phyloP scores from a whole-genome alignment of 495 filamentous ascomycete species.

The Cercophora newfieldiana region DNA sequence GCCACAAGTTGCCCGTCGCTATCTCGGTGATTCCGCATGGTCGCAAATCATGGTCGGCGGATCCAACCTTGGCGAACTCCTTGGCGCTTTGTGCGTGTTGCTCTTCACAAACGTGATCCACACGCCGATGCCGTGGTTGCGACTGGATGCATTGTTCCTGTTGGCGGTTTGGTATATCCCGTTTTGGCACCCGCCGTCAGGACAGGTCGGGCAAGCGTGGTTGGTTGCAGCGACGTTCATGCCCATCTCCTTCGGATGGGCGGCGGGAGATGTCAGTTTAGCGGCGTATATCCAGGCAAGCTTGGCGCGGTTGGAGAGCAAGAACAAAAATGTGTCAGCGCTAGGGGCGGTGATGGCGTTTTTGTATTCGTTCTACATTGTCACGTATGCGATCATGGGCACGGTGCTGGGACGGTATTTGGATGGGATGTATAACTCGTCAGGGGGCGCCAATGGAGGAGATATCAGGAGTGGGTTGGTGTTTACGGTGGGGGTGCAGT shows the following conservation, averaged over 20 bases:
- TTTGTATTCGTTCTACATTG: slow-evolving; percentile 47
- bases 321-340: slow-evolving; percentile 42
- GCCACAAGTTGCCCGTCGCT: slow-evolving; percentile 41
- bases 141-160: slow-evolving; percentile 42
- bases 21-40: slow-evolving; percentile 43
- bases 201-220: slow-evolving; percentile 40
- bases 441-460: slow-evolving; percentile 24
- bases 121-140: slow-evolving; percentile 48
- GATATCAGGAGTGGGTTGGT: slow-evolving; percentile 27
- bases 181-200: slow-evolving; percentile 30
- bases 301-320: slow-evolving; percentile 38
- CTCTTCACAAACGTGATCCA: slow-evolving; percentile 43
- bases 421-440: slow-evolving; percentile 34
- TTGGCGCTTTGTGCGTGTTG: slow-evolving; percentile 45
- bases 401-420: slow-evolving; percentile 46
- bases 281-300: slow-evolving; percentile 48
- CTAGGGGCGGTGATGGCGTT: slow-evolving; percentile 51
- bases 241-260: slow-evolving; percentile 50
- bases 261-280: slow-evolving; percentile 47
- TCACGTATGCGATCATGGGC: slow-evolving; percentile 43
- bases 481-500: slow-evolving; percentile 43
- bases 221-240: slow-evolving; percentile 43
- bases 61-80: slow-evolving; percentile 46
- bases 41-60: slow-evolving; percentile 50
- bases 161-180: slow-evolving; percentile 45